Conservation (phyloP, 75 land plant genomes). For the Cupressus sempervirens region DNA sequence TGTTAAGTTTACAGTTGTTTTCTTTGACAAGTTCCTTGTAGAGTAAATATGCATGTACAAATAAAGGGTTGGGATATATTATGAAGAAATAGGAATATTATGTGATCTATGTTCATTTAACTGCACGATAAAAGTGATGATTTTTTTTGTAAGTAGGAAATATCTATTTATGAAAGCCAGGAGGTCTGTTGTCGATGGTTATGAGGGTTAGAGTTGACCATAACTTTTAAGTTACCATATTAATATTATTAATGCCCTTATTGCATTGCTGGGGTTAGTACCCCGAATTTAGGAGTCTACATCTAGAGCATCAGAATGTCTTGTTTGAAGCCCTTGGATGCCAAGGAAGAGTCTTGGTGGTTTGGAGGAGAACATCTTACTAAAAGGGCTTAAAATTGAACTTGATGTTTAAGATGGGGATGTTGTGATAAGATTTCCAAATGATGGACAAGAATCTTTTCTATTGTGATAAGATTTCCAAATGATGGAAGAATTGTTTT, state of each 20-base stretch:
- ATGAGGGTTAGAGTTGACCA: neutral
- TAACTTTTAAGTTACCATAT: neutral
- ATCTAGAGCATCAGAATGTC: neutral
- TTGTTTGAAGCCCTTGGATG: neutral
- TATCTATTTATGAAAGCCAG: neutral
- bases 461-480: neutral
- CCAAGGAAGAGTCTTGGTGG: neutral
- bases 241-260: neutral
- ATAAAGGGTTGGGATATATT: neutral
- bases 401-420: neutral
- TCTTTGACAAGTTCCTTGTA: neutral
- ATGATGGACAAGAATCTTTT: neutral
- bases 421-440: neutral
- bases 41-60: neutral
- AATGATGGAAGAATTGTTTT: neutral
- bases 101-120: neutral
- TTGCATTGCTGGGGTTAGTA: neutral
- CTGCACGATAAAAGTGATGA: neutral
- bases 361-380: neutral
- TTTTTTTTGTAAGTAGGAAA: neutral
- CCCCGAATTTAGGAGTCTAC: neutral
- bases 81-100: neutral
- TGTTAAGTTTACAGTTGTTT: neutral
- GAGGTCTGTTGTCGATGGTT: neutral
- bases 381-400: neutral